Conservation (phyloP, 2,329 filamentous ascomycete genomes). For the Arthrobotrys pseudoclavata region DNA sequence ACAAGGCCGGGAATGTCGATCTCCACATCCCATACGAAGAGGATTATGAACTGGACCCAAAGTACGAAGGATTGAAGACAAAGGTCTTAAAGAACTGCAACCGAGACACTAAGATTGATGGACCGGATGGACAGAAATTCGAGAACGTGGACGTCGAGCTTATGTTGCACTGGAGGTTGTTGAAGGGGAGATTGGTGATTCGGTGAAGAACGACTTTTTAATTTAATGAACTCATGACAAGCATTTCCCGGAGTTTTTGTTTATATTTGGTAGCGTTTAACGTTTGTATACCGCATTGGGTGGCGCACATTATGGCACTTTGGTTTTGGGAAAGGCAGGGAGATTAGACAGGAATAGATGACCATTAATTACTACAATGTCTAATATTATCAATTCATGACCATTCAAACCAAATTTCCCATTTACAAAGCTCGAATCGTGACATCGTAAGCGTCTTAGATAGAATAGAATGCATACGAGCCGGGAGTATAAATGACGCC, state of each 20-base stretch:
- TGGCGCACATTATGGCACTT: constrained; percentile 2
- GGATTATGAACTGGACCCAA: constrained; percentile 40
- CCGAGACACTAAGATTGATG: constrained; percentile 26
- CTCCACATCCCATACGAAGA: constrained; percentile 46
- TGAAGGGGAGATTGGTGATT: constrained; percentile 47
- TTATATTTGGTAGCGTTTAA: constrained; percentile 9
- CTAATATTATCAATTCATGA: constrained; percentile 23
- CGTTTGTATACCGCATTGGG: not conserved
- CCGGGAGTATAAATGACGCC: not conserved
- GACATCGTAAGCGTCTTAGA: not conserved
- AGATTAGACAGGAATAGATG: not conserved
- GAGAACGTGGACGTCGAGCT: constrained; percentile 40
- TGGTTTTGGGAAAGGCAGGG: not conserved
- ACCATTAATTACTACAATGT: not conserved
- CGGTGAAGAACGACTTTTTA: not conserved
- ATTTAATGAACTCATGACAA: constrained; percentile 17
- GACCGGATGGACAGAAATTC: constrained; percentile 19
- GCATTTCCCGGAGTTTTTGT: constrained; percentile 19
- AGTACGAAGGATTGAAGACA: constrained; percentile 44
- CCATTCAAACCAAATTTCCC: not conserved
- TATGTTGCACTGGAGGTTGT: constrained; percentile 45
- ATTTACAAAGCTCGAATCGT: not conserved
- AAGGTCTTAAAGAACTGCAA: constrained; percentile 38
- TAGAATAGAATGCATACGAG: not conserved
- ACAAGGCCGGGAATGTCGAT: constrained; percentile 28